These are phyloP conservation scores for Globisporangium uncinulatum DNA, from an alignment of 352 stramenopile species.

Conservation along the genomic window DNA sequence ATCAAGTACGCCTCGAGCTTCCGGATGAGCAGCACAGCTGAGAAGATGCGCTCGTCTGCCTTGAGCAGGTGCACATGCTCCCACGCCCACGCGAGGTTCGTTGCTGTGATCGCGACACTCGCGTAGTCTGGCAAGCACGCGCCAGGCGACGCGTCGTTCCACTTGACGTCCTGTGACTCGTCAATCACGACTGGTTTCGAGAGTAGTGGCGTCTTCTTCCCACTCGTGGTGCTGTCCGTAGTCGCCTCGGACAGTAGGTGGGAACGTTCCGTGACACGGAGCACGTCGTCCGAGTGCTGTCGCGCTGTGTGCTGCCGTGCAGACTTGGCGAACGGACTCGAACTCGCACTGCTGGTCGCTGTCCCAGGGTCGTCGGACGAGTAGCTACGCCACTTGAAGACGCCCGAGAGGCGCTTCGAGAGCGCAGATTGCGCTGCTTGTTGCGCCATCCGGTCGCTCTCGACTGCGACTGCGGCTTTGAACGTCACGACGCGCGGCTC, in stretches of 20 bases:
- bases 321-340: conserved; percentile 19
- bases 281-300: conserved; percentile 8
- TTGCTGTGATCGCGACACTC: conserved; percentile 27
- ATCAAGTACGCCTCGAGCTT: conserved; percentile 59
- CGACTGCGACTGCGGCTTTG: conserved; percentile 40
- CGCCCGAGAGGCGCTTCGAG: conserved; percentile 37
- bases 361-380: conserved; percentile 16
- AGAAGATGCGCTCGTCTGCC: conserved; percentile 68
- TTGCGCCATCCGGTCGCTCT: conserved; percentile 19
- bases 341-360: conserved; percentile 11
- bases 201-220: not conserved
- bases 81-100: conserved; percentile 71
- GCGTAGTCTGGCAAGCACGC: conserved; percentile 52
- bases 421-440: conserved; percentile 17
- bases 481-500: conserved; percentile 47
- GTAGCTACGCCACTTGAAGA: conserved; percentile 40
- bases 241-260: not conserved
- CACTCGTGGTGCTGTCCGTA: not conserved
- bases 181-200: not conserved
- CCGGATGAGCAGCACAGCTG: conserved; percentile 52
- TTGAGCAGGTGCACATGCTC: conserved; percentile 66
- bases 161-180: conserved; percentile 11
- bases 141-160: conserved; percentile 6
- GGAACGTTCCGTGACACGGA: not conserved
- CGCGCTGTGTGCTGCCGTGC: conserved; percentile 7